Conservation (phyloP, 2,329 filamentous ascomycete genomes). For the Aureobasidium sp. region DNA sequence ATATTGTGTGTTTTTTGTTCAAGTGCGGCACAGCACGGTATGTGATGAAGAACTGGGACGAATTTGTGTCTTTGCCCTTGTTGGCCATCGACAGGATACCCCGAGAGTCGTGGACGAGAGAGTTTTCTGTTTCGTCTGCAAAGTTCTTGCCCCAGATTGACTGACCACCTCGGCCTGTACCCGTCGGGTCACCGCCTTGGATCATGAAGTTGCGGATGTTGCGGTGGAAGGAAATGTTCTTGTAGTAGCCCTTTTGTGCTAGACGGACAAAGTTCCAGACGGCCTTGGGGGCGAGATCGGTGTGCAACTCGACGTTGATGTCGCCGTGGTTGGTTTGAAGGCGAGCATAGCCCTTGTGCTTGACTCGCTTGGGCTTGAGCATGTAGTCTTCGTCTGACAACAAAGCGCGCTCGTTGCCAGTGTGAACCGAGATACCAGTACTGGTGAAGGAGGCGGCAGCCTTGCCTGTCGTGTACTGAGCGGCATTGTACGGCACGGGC, state of each 20-base stretch:
- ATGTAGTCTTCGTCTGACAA: conserved; percentile 94
- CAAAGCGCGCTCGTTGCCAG: conserved; percentile 74
- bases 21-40: conserved; percentile 80
- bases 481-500: conserved; percentile 66
- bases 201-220: conserved; percentile 98
- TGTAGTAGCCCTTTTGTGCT: conserved; percentile 84
- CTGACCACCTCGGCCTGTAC: conserved; percentile 80
- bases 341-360: conserved; percentile 84
- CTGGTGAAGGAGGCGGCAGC: conserved; percentile 93
- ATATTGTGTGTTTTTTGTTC: conserved; percentile 95
- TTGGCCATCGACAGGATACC: conserved; percentile 93
- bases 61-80: conserved; percentile 97
- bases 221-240: conserved; percentile 73
- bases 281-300: conserved; percentile 82
- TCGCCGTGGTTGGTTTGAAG: conserved; percentile 78
- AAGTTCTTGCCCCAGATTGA: conserved; percentile 95
- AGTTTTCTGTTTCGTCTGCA: conserved; percentile 84
- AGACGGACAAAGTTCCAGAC: conserved; percentile 96
- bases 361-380: conserved; percentile 81
- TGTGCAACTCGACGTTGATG: conserved; percentile 79
- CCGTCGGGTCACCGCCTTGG: conserved; percentile 88
- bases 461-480: conserved; percentile 78
- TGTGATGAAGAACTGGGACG: conserved; percentile 87
- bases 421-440: conserved; percentile 86
- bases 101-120: conserved; percentile 69